phyloP scores from a whole-genome alignment of 2,329 filamentous ascomycete genomes.

The Cladophialophora exuberans region DNA sequence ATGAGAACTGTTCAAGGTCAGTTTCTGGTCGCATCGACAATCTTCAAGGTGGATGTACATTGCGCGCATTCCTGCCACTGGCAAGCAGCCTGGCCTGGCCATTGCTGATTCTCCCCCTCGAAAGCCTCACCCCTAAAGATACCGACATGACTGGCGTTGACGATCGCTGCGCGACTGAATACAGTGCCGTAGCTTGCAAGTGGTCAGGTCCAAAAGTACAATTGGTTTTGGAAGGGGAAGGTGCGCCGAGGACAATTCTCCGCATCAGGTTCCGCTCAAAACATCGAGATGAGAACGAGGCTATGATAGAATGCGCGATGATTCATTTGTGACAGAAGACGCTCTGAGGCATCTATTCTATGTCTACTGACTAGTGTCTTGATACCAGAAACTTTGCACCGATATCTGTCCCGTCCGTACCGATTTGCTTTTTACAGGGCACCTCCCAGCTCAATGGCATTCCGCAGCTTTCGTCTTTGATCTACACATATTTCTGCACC shows the following conservation, averaged over 20 bases:
- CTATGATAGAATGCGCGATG: not conserved
- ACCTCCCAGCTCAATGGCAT: too few relatives aligned
- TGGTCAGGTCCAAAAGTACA: slow-evolving; percentile 7
- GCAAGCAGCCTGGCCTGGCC: slow-evolving; percentile 17
- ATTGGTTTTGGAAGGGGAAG: not conserved
- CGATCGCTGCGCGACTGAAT: not conserved
- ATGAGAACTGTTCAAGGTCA: slow-evolving; percentile 17
- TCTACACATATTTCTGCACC: slow-evolving; percentile 50
- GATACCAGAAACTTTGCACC: too few relatives aligned
- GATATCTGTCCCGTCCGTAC: too few relatives aligned
- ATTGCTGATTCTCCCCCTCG: slow-evolving; percentile 21
- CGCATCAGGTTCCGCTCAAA: not conserved
- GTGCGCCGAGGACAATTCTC: slow-evolving; percentile 7
- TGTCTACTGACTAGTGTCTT: too few relatives aligned
- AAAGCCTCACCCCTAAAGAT: slow-evolving; percentile 27
- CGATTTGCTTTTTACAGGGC: too few relatives aligned
- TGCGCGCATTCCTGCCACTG: slow-evolving; percentile 10
- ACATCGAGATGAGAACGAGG: not conserved
- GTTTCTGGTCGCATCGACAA: not conserved
- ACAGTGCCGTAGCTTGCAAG: not conserved
- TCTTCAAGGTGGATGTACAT: slow-evolving; percentile 13
- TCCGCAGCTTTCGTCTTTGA: too few relatives aligned
- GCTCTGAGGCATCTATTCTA: too few relatives aligned
- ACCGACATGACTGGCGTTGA: slow-evolving; percentile 17
- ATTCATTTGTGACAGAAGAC: too few relatives aligned